These are phyloP conservation scores for Atalantia buxifolia DNA, from an alignment of 345 rosid genomes.

Conservation along the genomic window DNA sequence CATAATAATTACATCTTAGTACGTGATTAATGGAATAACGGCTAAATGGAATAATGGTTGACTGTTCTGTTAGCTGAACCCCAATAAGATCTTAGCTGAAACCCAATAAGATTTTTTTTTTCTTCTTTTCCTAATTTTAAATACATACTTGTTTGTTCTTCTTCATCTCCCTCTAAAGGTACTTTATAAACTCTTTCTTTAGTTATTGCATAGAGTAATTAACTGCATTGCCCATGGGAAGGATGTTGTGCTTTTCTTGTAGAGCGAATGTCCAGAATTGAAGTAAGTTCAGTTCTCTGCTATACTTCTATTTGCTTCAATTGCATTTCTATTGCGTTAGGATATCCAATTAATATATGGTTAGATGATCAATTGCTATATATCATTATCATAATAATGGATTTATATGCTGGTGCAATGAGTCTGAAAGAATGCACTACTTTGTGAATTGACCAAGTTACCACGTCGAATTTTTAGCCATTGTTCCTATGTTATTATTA, in stretches of 20 bases:
- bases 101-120: too few relatives aligned
- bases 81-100: too few relatives aligned
- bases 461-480: too few relatives aligned
- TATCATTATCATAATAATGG: not conserved
- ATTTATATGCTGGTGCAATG: not conserved
- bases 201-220: slow-evolving; percentile 17
- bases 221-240: slow-evolving; percentile 79
- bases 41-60: too few relatives aligned
- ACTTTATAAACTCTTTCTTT: not conserved
- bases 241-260: slow-evolving; percentile 88
- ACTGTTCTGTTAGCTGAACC: too few relatives aligned
- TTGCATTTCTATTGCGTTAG: not conserved
- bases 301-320: not conserved
- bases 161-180: slow-evolving; percentile 52
- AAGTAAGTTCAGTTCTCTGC: slow-evolving; percentile 38
- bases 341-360: not conserved
- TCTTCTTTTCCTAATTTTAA: too few relatives aligned
- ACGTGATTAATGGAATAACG: too few relatives aligned
- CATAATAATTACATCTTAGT: too few relatives aligned
- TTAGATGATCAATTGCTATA: not conserved
- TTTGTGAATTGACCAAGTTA: not conserved
- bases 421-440: not conserved
- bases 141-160: slow-evolving; percentile 1
- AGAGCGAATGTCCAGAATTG: slow-evolving; percentile 91
- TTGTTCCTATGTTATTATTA: too few relatives aligned